Conservation (phyloP, 1,284 basidiomycete genomes). For the Cerioporus squamosus region DNA sequence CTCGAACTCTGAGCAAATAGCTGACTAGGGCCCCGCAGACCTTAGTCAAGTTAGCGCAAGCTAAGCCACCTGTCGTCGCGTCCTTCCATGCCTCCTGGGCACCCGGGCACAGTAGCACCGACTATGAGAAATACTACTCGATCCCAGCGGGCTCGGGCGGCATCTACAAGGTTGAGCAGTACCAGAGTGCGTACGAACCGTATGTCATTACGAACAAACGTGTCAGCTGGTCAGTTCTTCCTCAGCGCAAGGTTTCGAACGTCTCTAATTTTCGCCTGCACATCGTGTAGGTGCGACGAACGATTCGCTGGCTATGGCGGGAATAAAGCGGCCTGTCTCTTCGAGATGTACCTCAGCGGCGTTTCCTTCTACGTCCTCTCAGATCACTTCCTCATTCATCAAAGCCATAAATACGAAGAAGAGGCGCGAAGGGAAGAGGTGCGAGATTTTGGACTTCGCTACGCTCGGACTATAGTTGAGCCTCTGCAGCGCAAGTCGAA, state of each 20-base stretch:
- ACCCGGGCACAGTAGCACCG: slow-evolving; percentile 79
- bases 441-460: slow-evolving; percentile 1
- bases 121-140: slow-evolving; percentile 72
- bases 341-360: slow-evolving; percentile 67
- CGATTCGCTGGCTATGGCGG: slow-evolving; percentile 87
- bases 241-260: neutral
- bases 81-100: slow-evolving; percentile 82
- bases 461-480: neutral
- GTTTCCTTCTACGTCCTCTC: slow-evolving; percentile 80
- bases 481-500: slow-evolving; percentile 68
- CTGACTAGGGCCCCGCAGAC: slow-evolving; percentile 39
- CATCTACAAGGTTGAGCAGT: slow-evolving; percentile 73
- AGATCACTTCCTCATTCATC: slow-evolving; percentile 87
- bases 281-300: slow-evolving; percentile 73
- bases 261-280: slow-evolving; percentile 8
- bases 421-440: slow-evolving; percentile 70
- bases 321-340: slow-evolving; percentile 71
- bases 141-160: slow-evolving; percentile 57
- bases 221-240: slow-evolving; percentile 61
- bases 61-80: slow-evolving; percentile 49
- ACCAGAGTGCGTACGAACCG: slow-evolving; percentile 84
- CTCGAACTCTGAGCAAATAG: neutral
- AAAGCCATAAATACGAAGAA: slow-evolving; percentile 83
- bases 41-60: slow-evolving; percentile 58
- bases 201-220: slow-evolving; percentile 82